phyloP scores from a whole-genome alignment of 2,329 filamentous ascomycete species.

The Diaporthe citrichinensis region DNA sequence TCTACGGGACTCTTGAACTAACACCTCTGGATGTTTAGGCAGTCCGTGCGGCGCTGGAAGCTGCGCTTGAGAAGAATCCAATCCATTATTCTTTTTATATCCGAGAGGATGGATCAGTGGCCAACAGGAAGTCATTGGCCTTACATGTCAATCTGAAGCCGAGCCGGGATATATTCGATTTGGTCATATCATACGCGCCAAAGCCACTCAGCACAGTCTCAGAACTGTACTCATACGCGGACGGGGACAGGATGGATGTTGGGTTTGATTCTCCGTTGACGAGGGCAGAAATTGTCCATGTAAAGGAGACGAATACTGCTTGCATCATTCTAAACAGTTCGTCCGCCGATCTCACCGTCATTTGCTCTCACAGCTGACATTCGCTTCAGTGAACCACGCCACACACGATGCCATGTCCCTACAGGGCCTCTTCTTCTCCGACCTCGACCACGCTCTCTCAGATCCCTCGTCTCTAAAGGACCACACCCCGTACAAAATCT shows the following conservation, averaged over 20 bases:
- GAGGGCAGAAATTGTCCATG: background rate
- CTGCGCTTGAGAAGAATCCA: slow-evolving; percentile 17
- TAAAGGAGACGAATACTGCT: slow-evolving; percentile 9
- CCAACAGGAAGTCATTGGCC: slow-evolving; percentile 10
- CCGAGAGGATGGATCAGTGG: slow-evolving; percentile 21
- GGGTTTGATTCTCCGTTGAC: background rate
- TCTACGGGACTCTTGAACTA: background rate
- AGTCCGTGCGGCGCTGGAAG: slow-evolving; percentile 7
- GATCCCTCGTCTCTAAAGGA: background rate
- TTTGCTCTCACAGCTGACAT: background rate
- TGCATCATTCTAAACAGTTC: background rate
- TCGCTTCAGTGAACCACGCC: background rate
- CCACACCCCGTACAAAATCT: slow-evolving; percentile 17
- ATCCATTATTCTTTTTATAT: background rate
- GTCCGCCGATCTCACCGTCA: background rate
- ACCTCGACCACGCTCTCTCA: slow-evolving; percentile 4
- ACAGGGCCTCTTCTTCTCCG: slow-evolving; percentile 4
- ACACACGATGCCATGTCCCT: slow-evolving; percentile 11
- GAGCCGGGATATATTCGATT: background rate
- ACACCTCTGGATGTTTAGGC: background rate
- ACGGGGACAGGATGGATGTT: background rate
- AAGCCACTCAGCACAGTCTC: slow-evolving; percentile 4
- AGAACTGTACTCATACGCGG: background rate
- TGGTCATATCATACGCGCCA: slow-evolving; percentile 6
- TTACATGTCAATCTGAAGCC: slow-evolving; percentile 7